Evolutionary conservation across 306 rosid genomes (phyloP), one percentile per base, ranked within the genome.

Genomic region (Castanea mollissima): DNA sequence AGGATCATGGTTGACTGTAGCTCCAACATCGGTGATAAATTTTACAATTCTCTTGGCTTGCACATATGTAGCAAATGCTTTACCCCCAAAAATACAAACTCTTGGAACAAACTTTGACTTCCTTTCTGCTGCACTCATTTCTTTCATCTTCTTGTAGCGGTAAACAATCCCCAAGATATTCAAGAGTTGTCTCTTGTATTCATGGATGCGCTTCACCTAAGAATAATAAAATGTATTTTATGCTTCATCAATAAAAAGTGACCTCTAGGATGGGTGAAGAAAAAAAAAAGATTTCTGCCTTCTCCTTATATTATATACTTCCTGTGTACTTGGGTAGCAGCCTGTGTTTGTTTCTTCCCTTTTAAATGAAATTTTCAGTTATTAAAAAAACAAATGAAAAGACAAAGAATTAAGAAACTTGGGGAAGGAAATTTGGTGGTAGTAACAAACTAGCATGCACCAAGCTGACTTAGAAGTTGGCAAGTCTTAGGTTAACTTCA

Each of bases 31-130:
- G 74, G 98, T 90, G 79, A 95, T 93, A 58, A 95, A 93, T 84
- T 95, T 95, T 84, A 95, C 99, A 72, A 95, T 95, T 89, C 98
- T 95, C 90, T 93, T 95, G 81, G 99, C 99, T 79, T 95, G 99
- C 69, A 90, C 87, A 77, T 95, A 95, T 4, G 99, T 95, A 46
- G 99, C 76, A 82, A 95, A 95, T 63, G 99, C 99, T 79, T 95
- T 95, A 21, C 99, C 99, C 71, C 99, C 99, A 76, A 95, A 93
- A 78, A 95, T 90, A 82, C 99, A 95, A 73, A 95, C 99, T 81
- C 99, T 88, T 44, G 99, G 99, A 89, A 93, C 93, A 89, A 83
- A 93, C 67, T 78, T 87, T 81, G 34, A 86, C 74, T 87, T 79
- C 86, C 94, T 93, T 84, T 90, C 94, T 21, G 64, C 74, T 59